Evolutionary conservation across 2,329 filamentous ascomycete genomes (phyloP).

Genomic region (Colletotrichum liriopes): DNA sequence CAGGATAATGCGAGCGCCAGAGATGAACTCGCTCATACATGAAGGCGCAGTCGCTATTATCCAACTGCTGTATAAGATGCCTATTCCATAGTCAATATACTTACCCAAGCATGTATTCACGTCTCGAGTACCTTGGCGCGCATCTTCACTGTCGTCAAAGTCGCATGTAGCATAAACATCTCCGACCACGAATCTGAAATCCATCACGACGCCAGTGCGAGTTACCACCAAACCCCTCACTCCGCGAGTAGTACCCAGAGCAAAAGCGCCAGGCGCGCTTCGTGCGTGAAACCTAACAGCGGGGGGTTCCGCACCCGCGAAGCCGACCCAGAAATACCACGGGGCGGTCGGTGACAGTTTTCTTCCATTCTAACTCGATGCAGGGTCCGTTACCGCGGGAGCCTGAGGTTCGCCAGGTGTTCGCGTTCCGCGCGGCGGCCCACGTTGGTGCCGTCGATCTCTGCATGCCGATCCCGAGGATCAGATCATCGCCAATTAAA

Average conservation of each 20-base stretch:
- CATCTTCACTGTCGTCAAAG: background rate
- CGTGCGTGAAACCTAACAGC: background rate
- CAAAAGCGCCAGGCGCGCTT: background rate
- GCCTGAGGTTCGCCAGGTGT: conserved; percentile 15
- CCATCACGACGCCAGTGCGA: background rate
- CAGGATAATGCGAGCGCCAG: background rate
- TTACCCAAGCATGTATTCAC: background rate
- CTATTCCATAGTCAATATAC: background rate
- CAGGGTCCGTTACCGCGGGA: conserved; percentile 11
- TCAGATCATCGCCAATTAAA: conserved; percentile 18
- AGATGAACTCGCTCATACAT: background rate
- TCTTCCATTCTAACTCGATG: background rate
- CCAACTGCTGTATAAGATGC: background rate
- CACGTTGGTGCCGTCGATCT: conserved; percentile 35
- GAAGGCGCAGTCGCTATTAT: background rate
- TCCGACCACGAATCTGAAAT: background rate
- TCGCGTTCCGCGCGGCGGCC: conserved; percentile 19
- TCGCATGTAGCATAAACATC: background rate
- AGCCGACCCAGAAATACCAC: background rate
- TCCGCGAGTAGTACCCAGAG: background rate
- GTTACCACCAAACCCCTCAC: background rate
- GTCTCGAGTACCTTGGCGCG: too few relatives aligned
- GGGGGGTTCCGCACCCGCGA: background rate
- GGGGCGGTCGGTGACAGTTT: background rate
- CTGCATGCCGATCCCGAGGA: conserved; percentile 32